Conservation (phyloP, 164 flowering plant genomes). For the Houttuynia cordata region DNA sequence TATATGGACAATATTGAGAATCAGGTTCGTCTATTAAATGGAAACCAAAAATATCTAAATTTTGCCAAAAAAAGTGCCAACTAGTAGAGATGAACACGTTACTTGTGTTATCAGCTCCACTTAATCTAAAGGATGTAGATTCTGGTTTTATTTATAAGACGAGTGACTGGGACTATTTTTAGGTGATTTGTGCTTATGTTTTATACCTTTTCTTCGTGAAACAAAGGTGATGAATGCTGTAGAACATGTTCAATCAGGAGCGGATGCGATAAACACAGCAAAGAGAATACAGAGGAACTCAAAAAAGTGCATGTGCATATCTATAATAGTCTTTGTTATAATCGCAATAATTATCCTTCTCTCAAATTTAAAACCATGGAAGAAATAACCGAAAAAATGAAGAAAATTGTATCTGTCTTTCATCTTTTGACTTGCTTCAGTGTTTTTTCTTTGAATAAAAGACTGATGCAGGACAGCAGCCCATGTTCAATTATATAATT, state of each 20-base stretch:
- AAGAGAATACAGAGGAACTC: constrained; percentile 60
- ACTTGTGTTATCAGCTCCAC: too few species aligned
- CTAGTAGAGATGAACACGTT: too few species aligned
- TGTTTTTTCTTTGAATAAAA: neutral
- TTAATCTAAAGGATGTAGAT: too few species aligned
- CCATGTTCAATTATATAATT: too few species aligned
- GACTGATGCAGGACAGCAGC: too few species aligned
- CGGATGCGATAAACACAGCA: constrained; percentile 48
- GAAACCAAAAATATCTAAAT: neutral
- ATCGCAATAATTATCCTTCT: constrained; percentile 48
- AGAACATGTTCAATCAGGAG: constrained; percentile 49
- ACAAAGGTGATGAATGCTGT: constrained; percentile 56
- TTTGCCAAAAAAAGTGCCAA: neutral
- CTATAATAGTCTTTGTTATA: constrained; percentile 35
- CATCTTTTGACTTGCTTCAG: neutral
- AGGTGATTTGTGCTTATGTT: too few species aligned
- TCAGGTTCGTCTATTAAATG: constrained; percentile 33
- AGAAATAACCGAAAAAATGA: constrained; percentile 14
- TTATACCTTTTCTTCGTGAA: too few species aligned
- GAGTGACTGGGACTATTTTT: too few species aligned
- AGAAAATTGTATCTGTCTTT: neutral
- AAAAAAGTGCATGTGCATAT: constrained; percentile 65
- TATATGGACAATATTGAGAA: constrained; percentile 66
- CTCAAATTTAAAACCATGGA: constrained; percentile 56
- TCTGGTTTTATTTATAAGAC: too few species aligned